These are phyloP conservation scores for Furculomyces boomerangus DNA, from an alignment of 371 early-diverging fungal species.

Conservation along the genomic window DNA sequence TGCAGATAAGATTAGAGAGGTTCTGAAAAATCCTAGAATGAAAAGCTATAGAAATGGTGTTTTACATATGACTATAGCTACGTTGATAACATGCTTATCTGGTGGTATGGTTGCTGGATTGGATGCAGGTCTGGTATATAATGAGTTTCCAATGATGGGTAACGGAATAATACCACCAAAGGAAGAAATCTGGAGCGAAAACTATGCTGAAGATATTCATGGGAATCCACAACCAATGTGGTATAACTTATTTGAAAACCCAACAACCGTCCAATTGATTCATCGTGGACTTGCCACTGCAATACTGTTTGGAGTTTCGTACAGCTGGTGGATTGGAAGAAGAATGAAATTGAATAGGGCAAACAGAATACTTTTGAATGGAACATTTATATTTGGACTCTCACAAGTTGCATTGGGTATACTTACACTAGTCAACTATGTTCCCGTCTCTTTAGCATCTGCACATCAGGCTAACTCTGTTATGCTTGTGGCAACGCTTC, in stretches of 20 bases:
- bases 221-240: conserved; percentile 29
- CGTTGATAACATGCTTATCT: conserved; percentile 75
- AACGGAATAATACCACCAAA: conserved; percentile 42
- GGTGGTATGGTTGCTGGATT: conserved; percentile 93
- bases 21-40: neutral
- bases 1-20: neutral
- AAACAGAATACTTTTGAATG: conserved; percentile 43
- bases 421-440: conserved; percentile 75
- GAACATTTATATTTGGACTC: conserved; percentile 50
- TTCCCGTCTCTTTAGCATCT: conserved; percentile 82
- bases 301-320: conserved; percentile 48
- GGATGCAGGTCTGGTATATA: conserved; percentile 91
- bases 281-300: conserved; percentile 79
- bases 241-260: conserved; percentile 84
- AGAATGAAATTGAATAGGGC: conserved; percentile 48
- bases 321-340: conserved; percentile 54
- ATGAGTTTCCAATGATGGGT: conserved; percentile 90
- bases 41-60: conserved; percentile 30
- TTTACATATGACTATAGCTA: conserved; percentile 39
- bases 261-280: conserved; percentile 84
- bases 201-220: conserved; percentile 27
- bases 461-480: conserved; percentile 92
- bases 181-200: conserved; percentile 44
- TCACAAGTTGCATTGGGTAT: conserved; percentile 81
- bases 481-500: conserved; percentile 57